These are phyloP conservation scores for Verticillium nonalfalfae DNA, from an alignment of 2,329 filamentous ascomycete genomes.

Conservation along the genomic window DNA sequence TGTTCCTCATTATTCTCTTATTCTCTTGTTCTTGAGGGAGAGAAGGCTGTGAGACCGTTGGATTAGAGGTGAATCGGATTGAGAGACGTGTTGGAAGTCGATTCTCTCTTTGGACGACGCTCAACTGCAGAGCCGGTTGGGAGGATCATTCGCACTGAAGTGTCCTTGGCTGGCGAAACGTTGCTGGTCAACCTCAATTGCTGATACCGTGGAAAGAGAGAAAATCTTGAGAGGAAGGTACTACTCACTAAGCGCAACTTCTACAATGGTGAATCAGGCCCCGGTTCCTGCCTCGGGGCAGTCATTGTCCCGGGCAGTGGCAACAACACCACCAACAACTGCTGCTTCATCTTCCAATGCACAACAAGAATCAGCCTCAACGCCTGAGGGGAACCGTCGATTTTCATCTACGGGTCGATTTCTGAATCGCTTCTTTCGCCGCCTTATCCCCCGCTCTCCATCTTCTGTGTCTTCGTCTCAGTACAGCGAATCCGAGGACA, in stretches of 20 bases:
- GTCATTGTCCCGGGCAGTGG: not conserved
- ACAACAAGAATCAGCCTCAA: not conserved
- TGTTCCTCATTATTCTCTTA: no score
- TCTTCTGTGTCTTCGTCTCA: not conserved
- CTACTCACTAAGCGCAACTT: not conserved
- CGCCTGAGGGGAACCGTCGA: conserved; percentile 1
- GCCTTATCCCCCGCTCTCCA: conserved; percentile 7
- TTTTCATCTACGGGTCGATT: conserved; percentile 9
- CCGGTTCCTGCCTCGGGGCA: not conserved
- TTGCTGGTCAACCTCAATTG: not conserved
- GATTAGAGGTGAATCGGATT: no score
- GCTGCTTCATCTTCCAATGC: not conserved
- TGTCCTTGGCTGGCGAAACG: no score
- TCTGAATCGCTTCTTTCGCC: conserved; percentile 9
- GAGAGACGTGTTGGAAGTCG: no score
- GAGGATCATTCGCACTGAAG: not conserved
- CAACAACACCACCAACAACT: not conserved
- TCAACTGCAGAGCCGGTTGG: no score
- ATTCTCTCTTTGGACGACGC: no score
- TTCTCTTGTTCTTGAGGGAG: no score
- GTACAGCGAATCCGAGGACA: not conserved
- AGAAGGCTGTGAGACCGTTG: no score
- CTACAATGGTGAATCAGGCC: not conserved
- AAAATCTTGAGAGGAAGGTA: not conserved
- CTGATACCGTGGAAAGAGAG: not conserved